Base-by-base conservation (phyloP, 2,329 filamentous ascomycete genomes). In the Drechslera avenae region DNA sequence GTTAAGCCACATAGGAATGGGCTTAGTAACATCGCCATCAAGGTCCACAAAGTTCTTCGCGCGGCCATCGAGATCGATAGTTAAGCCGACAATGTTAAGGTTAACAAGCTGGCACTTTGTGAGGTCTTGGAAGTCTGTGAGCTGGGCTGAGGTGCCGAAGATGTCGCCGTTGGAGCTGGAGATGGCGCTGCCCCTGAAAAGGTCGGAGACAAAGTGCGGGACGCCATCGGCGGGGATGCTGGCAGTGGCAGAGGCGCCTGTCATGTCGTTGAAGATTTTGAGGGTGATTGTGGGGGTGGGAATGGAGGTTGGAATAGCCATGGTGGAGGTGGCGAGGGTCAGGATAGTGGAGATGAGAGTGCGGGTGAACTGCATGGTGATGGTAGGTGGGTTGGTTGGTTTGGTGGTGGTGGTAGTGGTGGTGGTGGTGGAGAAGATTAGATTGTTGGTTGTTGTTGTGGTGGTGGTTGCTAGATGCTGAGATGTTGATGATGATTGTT, bases 281-380 rank as follows among this genome's bases (percentile, higher is more conserved):
- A 57, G 41, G 4, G 55, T 57, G 42, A 57, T 36, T 17, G 42
- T 31, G 12, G 45, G 34, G 12, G 34, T 28, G 19, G 46, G 34
- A 14, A 32, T 16, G 31, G 50, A 46, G 31, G 47, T 34, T 13
- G 50, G 44, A 8, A 39, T 28, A 36, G 50, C 52, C 14, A 39
- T 44, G 26, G 46, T 35, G 30, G 41, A 46, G 31, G 43, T 35
- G 33, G 43, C 39, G 34, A 59, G 41, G 30, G 49, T 47, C n/a
- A 56, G 28, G 14, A 59, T 26, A 26, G 46, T 37, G 21, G 56
- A 37, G 23, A 50, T 44, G 33, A 59, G 13, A n/a, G 50, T 43
- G 37, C 44, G 52, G 31, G 52, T 56, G 46, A 59, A 56, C 40
- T 56, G 46, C 56, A 59, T 59, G 32, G 56, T 56, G 43, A 39